Conservation (phyloP, 208 protist species). For the Leishmania mexicana region DNA sequence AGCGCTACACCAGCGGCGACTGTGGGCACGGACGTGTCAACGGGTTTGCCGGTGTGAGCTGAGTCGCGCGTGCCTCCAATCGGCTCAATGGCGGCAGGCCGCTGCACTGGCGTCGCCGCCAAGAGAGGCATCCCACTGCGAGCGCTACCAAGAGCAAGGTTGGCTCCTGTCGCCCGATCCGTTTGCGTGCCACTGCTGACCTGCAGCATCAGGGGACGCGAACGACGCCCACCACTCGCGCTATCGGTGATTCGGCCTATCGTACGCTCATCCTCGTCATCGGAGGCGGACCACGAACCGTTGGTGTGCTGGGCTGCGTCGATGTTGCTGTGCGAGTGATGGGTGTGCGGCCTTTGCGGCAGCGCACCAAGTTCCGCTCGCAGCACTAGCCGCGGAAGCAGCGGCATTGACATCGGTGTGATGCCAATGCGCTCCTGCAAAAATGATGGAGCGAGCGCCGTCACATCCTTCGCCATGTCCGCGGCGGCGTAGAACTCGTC, state of each 20-base stretch:
- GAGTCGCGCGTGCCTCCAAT: neutral
- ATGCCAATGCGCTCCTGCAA: slow-evolving; percentile 21
- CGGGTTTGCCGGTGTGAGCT: neutral
- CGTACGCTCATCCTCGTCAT: neutral
- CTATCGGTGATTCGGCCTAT: neutral
- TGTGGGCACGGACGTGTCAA: neutral
- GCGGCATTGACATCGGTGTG: slow-evolving; percentile 15
- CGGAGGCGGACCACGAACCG: slow-evolving; percentile 8
- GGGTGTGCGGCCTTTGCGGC: neutral
- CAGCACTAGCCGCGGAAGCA: slow-evolving; percentile 23
- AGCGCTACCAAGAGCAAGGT: neutral
- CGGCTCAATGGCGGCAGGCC: neutral
- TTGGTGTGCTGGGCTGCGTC: neutral
- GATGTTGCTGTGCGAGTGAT: slow-evolving; percentile 2
- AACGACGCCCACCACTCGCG: too few species aligned
- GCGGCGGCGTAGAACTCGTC: slow-evolving; percentile 28
- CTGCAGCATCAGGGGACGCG: slow-evolving; percentile 3
- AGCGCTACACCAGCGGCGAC: neutral
- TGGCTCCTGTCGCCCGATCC: neutral
- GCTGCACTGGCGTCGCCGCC: slow-evolving; percentile 7
- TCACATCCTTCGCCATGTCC: slow-evolving; percentile 14
- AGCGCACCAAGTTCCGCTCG: neutral
- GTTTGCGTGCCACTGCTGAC: slow-evolving; percentile 14
- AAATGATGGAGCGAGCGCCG: neutral
- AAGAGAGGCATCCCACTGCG: slow-evolving; percentile 17